Base-by-base conservation (phyloP, 2,329 filamentous ascomycete genomes). In the Neurospora sp. region DNA sequence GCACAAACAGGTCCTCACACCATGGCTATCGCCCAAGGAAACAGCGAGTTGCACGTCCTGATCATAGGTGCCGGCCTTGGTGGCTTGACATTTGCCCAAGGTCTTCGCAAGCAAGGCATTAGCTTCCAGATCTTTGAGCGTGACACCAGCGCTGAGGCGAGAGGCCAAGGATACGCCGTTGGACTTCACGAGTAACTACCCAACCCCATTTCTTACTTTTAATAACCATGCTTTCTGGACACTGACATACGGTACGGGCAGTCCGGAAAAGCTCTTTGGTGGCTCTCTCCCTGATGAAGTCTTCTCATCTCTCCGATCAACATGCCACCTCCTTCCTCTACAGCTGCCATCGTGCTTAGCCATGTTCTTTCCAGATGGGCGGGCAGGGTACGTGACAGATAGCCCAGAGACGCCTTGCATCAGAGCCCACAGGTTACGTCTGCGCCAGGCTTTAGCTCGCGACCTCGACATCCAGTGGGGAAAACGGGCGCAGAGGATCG, bases 1-100 rank as follows among this genome's bases (percentile, higher is more conserved):
- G 12, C 52, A 62, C 23, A 33, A 57, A 28, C 1, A 62, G 15
- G 10, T 62, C 6, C 12, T 33, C 8, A 33, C 1, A 62, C 28
- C 23, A 62, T 62, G 23, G 0, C 23, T 28, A 15, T 0, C 5
- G 19, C 19, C 6, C 23, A 28, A 57, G 19, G 8, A 28, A 28
- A 33, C 12, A 33, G 6, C 23, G 23, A 62, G 3, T 36, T 62
- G 52, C 75, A 75, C 37, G 75, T 83, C 43, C 70, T 83, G 65
- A 82, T 83, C 70, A 74, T 82, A 52, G 81, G 81, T 4, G 81
- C 79, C 19, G 82, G 81, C 46, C 77, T 83, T 57, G 79, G 79
- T 66, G 82, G 82, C 15, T 76, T 83, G 10, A 78, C 79, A 8
- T 75, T 83, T 15, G 81, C 80, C 10, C 81, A 83, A 70, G 74